These are phyloP conservation scores for Luvunga scandens DNA, from an alignment of 345 rosid species.

Conservation along the genomic window DNA sequence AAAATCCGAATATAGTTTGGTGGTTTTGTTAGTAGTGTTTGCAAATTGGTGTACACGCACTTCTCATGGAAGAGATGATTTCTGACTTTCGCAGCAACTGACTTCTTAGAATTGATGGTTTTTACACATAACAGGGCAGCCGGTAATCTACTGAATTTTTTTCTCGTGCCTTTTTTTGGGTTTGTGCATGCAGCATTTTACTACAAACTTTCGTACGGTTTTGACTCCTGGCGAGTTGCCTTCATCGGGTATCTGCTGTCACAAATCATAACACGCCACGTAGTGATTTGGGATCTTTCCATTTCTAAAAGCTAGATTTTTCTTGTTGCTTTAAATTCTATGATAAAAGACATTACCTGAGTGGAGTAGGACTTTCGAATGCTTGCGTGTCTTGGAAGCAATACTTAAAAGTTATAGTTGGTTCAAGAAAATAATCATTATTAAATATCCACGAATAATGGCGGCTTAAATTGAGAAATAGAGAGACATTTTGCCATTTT, in stretches of 20 bases:
- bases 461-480: no score
- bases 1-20: no score
- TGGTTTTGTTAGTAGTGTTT: background rate
- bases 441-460: background rate
- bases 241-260: background rate
- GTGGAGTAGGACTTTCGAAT: background rate
- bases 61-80: background rate
- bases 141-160: background rate
- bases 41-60: background rate
- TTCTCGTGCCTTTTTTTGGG: no score
- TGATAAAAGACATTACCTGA: background rate
- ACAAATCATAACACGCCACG: background rate
- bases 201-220: background rate
- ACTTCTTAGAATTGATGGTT: background rate
- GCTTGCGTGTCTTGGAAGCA: background rate
- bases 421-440: background rate
- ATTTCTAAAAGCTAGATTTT: background rate
- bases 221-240: background rate
- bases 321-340: background rate
- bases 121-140: background rate
- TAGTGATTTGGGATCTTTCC: background rate
- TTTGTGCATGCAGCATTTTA: background rate
- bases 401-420: background rate
- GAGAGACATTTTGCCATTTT: no score
- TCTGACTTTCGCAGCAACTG: background rate